Evolutionary conservation across 2,329 filamentous ascomycete species (phyloP).

Genomic region (Penicillium brevicompactum): DNA sequence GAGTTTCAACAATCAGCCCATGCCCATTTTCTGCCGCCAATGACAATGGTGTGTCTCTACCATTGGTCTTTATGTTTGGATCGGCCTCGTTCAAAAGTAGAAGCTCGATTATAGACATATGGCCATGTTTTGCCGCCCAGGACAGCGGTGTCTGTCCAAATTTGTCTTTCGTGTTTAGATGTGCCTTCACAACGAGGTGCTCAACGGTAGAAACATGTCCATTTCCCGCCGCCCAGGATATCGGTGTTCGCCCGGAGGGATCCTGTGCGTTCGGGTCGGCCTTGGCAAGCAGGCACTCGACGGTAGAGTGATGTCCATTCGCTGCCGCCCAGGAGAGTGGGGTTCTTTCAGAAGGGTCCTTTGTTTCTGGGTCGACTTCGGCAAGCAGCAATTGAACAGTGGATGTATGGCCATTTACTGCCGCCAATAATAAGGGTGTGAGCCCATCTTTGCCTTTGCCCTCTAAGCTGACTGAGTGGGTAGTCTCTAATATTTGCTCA

Average conservation of each 20-base stretch:
- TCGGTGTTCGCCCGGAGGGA: background rate
- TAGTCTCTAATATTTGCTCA: background rate
- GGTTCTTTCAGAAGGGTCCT: background rate
- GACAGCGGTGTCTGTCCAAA: constrained; percentile 1
- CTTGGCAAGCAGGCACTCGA: too few relatives aligned
- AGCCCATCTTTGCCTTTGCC: background rate
- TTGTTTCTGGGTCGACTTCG: background rate
- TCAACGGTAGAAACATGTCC: constrained; percentile 4
- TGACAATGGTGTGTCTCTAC: background rate
- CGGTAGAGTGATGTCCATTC: background rate
- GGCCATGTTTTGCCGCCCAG: constrained; percentile 1
- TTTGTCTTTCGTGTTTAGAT: background rate
- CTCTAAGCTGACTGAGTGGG: background rate
- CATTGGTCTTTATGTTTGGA: too few relatives aligned
- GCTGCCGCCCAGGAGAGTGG: background rate
- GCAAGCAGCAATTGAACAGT: constrained; percentile 3
- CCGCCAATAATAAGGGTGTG: constrained; percentile 6
- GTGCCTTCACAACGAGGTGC: background rate
- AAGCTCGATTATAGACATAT: constrained; percentile 1
- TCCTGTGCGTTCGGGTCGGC: background rate
- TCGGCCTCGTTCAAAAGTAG: background rate
- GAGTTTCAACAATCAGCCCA: background rate
- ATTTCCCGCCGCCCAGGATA: constrained; percentile 2
- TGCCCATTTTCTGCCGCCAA: background rate
- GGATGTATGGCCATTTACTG: constrained; percentile 1